Evolutionary conservation across 352 stramenopile species (phyloP).

Genomic region (Phytophthora pseudosyringae): DNA sequence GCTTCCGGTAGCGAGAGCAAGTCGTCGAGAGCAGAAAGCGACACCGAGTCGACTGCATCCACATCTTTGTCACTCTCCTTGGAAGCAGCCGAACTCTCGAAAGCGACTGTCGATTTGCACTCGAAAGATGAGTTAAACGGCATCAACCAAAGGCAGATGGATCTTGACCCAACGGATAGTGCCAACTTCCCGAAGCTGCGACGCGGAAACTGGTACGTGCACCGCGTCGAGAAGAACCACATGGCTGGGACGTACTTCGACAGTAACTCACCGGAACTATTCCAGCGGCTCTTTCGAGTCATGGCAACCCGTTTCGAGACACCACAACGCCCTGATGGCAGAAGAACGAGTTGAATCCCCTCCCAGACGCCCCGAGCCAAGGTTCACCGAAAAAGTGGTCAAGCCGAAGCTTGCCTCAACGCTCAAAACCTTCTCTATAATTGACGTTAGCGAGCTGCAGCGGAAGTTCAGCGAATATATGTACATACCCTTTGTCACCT

Average conservation of each 20-base stretch:
- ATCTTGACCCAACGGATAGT: slow-evolving; percentile 23
- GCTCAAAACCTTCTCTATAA: slow-evolving; percentile 34
- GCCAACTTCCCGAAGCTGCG: slow-evolving; percentile 19
- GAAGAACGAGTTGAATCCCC: neutral
- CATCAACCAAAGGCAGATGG: slow-evolving; percentile 9
- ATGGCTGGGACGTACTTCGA: slow-evolving; percentile 73
- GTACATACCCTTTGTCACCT: slow-evolving; percentile 41
- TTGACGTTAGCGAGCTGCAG: slow-evolving; percentile 32
- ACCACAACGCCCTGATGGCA: slow-evolving; percentile 3
- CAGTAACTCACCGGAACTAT: slow-evolving; percentile 55
- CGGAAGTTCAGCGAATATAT: slow-evolving; percentile 42
- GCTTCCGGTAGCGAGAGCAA: slow-evolving; percentile 7
- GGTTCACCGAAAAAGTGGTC: slow-evolving; percentile 4
- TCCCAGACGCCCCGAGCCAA: neutral
- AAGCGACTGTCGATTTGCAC: slow-evolving; percentile 4
- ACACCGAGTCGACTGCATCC: slow-evolving; percentile 28
- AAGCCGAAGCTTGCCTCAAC: slow-evolving; percentile 21
- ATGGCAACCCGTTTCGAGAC: slow-evolving; percentile 55
- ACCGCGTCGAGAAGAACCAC: slow-evolving; percentile 74
- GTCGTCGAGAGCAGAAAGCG: slow-evolving; percentile 19
- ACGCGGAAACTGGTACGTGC: slow-evolving; percentile 63
- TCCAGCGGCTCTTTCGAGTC: slow-evolving; percentile 66
- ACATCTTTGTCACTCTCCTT: slow-evolving; percentile 31
- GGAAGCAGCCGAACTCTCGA: slow-evolving; percentile 17
- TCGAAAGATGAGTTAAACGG: slow-evolving; percentile 2